phyloP scores from a whole-genome alignment of 805 yeast species.

The Cyberlindnera saturnus region DNA sequence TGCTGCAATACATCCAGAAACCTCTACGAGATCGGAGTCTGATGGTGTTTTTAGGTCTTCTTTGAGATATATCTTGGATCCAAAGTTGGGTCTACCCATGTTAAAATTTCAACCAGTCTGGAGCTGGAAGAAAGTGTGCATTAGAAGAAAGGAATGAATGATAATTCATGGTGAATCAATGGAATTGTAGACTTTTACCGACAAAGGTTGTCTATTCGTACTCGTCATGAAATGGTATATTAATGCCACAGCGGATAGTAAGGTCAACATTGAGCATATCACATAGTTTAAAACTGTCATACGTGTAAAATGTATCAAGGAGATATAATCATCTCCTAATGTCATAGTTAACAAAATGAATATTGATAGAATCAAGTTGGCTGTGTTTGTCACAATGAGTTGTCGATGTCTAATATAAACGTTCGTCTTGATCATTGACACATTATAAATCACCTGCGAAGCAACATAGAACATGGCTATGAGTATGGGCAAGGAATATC shows the following conservation, averaged over 20 bases:
- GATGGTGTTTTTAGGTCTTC: no score
- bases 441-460: slow-evolving; percentile 35
- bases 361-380: slow-evolving; percentile 23
- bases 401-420: slow-evolving; percentile 86
- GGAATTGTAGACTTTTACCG: slow-evolving; percentile 1
- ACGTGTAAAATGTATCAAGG: not conserved
- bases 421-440: slow-evolving; percentile 73
- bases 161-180: not conserved
- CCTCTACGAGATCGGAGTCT: no score
- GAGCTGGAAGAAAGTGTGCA: not conserved
- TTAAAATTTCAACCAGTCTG: no score
- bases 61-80: no score
- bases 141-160: not conserved
- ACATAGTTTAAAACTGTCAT: not conserved
- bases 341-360: slow-evolving; percentile 7
- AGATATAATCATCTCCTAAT: not conserved
- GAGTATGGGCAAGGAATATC: slow-evolving; percentile 20
- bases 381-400: slow-evolving; percentile 69
- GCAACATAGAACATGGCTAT: slow-evolving; percentile 20
- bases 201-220: not conserved
- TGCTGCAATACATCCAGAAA: no score
- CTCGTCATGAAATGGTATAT: not conserved
- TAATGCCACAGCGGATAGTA: not conserved
- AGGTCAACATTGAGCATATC: not conserved
- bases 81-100: no score